Base-by-base conservation (phyloP, 768 basidiomycete species). In the Hygrocybe punicea region DNA sequence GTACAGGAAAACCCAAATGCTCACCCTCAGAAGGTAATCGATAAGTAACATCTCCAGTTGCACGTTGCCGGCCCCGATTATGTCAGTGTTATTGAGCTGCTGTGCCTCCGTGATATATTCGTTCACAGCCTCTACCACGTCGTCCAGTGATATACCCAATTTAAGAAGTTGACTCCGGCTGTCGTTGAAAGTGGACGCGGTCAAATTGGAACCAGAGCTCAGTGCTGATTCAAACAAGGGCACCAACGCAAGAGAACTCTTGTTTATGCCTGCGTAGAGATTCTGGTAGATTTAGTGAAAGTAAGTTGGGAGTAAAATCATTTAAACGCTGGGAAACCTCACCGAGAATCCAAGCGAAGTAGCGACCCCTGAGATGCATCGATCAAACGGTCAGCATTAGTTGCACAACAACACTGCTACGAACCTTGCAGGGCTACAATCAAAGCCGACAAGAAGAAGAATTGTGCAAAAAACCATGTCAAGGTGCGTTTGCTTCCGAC, bases 361-460 rank as follows among this genome's bases (percentile, higher is more conserved):
- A 3, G 51, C 51, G 24, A 53, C 24, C 8, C 51, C 51, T 53
- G 36, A 5, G 21, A 47, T 11, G 39, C 8, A 35, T 9, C n/a
- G 37, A 14, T 21, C 3, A 47, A 7, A 48, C 29, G 6, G 33
- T 21, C 17, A 33, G 35, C 33, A 19, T 53, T 17, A n/a, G n/a
- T 50, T 21, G 4, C 46, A 47, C 16, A 53, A 13, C 9, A 40
- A 33, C 7, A 8, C 39, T 17, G 17, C 21, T 25, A 42, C 51
- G 13, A 39, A 40, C 51, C 51, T 53, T 53, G 35, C n/a, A 53
- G 35, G 8, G 51, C 39, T 39, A 53, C 39, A 24, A 53, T 39
- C 33, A 53, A 19, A 40, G 51, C 51, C 5, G 51, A 8, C n/a
- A 53, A 23, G 17, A 39, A 53, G 39, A 53, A 53, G 21, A 53